Evolutionary conservation across 768 basidiomycete species (phyloP).

Genomic region (Agaricus blazei): DNA sequence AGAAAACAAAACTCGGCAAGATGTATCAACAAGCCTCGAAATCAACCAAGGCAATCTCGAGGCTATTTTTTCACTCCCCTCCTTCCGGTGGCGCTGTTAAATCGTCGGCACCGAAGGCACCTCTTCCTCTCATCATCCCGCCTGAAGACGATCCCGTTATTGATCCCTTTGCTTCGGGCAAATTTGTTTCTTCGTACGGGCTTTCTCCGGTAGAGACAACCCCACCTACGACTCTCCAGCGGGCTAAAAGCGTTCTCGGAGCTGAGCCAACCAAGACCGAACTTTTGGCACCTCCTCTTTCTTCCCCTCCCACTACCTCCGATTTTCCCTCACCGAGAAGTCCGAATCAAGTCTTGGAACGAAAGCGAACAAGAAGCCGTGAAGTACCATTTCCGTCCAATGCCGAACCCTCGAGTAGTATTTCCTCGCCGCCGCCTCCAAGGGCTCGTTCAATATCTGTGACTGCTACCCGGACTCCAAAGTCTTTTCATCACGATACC

Average conservation of each 20-base stretch:
- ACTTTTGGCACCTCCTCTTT: constrained; percentile 1
- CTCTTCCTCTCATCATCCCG: neutral
- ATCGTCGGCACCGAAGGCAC: neutral
- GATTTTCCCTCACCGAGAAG: neutral
- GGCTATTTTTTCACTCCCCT: neutral
- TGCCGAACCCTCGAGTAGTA: neutral
- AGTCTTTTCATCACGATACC: neutral
- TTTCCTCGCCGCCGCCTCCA: neutral
- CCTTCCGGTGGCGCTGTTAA: neutral
- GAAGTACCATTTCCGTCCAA: neutral
- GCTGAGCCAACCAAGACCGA: neutral
- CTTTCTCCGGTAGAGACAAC: neutral
- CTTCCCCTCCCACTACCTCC: neutral
- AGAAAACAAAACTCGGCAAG: neutral
- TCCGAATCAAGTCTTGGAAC: neutral
- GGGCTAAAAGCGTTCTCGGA: neutral
- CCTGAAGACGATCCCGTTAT: neutral
- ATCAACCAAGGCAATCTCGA: neutral
- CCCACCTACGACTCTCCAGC: neutral
- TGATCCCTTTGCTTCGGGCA: constrained; percentile 4
- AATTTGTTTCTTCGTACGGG: neutral
- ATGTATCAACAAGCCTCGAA: constrained; percentile 3
- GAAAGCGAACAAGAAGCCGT: neutral
- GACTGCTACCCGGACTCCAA: neutral
- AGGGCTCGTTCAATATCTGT: neutral